Base-by-base conservation (phyloP, 805 yeast species). In the Monosporozyma yasuniensis region DNA sequence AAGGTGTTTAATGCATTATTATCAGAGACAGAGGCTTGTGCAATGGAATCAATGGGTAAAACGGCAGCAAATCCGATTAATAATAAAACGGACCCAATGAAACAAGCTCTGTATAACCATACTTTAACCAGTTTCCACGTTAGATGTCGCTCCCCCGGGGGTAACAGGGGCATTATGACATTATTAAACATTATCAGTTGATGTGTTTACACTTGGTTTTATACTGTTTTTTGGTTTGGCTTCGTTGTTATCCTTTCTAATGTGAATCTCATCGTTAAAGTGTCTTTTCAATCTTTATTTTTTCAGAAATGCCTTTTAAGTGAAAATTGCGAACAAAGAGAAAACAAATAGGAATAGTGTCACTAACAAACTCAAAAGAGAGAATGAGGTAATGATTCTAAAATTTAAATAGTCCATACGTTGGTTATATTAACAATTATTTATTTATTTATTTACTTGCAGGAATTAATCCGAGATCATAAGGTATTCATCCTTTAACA, bases 41-140 rank as follows among this genome's bases (percentile, higher is more conserved):
- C 73, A 52, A 89, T 80, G 28, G 88, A 80, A 65, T 91, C 97
- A 14, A 88, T 77, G 0, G 95, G 95, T 0, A 91, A 71, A 8
- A 84, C 85, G 1, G 86, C 71, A 25, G 81, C 71, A 49, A 89
- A 77, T 0, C 81, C 87, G 19, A 84, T 57, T 49, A 76, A 69
- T 0, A 73, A 54, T 2, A 69, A 10, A 52, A 51, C 23, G 54
- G 47, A 14, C 44, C 55, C 19, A 54, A 47, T 9, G 58, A 54
- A 39, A 12, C 42, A 21, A 35, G 54, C 53, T 43, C 59, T 50
- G 34, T 54, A 55, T 4, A 56, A 38, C 61, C 60, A 56, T 23
- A 21, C 22, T 21, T 39, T 39, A 21, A 21, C 8, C 41, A 47
- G n/a, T 35, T 37, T 23, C 28, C 39, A 44, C 28, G 47, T 35